Base-by-base conservation (phyloP, 2,329 filamentous ascomycete species). In the Diaporthe velutina region DNA sequence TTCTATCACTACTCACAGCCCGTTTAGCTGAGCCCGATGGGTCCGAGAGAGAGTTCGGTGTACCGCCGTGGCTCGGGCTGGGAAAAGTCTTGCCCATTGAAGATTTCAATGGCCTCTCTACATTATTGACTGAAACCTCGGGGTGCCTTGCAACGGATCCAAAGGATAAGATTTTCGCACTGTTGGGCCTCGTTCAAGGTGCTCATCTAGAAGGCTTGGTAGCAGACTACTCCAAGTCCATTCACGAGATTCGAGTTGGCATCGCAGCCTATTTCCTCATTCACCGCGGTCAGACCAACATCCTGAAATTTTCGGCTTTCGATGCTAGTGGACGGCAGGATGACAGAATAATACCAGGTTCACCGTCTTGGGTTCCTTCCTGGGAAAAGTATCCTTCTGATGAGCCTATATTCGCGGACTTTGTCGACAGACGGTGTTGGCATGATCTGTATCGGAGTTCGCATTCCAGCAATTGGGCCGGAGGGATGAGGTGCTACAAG, bases 201-300 rank as follows among this genome's bases (percentile, higher is more conserved):
- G 35, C n/a, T 30, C 58, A 61, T 42, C 17, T 61, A 2, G 58
- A 61, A 30, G 58, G 58, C 1, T 25, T 61, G 25, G 58, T 30
- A 3, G 38, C 58, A 28, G 25, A 61, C 25, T 61, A 61, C 17
- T 61, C 58, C 13, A 61, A 61, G 25, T 61, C 58, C 13, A 6
- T 42, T 25, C 10, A 17, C 0, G 58, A 61, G 25, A 61, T 61
- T 4, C 35, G 38, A 8, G 2, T 61, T 17, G 58, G 58, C n/a
- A 61, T 61, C 15, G 58, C 58, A 13, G 38, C 58, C n/a, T 61
- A 61, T 45, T 61, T 61, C 12, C 35, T 61, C 13, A 42, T 40
- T 42, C 35, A 38, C 3, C 58, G 45, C 3, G 15, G 58, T 25
- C 58, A 61, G 25, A 22, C 25, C 58, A 30, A 61, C 9, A 30